Conservation (phyloP, 352 stramenopile genomes). For the Phytophthora pluvialis region DNA sequence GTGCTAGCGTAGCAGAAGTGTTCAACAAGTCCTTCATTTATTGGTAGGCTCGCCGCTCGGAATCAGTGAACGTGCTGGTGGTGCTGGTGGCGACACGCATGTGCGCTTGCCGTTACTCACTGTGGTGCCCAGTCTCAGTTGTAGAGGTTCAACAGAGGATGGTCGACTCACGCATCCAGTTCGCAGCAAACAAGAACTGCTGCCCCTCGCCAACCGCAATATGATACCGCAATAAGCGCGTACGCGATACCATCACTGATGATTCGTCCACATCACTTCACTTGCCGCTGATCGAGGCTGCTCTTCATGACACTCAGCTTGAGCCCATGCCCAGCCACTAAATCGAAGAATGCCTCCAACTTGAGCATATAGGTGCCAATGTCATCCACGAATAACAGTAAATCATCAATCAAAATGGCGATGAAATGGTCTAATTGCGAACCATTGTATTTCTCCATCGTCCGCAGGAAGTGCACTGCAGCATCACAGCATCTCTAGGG, state of each 20-base stretch:
- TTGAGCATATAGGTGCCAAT: conserved; percentile 31
- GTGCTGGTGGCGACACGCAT: not conserved
- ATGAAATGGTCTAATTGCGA: not conserved
- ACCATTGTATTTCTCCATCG: not conserved
- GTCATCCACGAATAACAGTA: conserved; percentile 32
- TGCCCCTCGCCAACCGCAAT: not conserved
- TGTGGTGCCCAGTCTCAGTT: not conserved
- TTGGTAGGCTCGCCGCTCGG: not conserved
- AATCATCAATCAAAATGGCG: conserved; percentile 17
- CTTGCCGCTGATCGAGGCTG: not conserved
- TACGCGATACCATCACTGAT: not conserved
- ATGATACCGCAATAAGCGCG: not conserved
- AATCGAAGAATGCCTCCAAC: no score
- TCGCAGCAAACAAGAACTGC: conserved; percentile 6
- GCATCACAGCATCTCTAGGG: not conserved
- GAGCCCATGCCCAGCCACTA: conserved; percentile 17
- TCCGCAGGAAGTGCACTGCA: not conserved
- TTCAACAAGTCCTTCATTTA: conserved; percentile 1
- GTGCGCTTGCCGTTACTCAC: conserved; percentile 2
- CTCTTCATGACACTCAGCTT: conserved; percentile 8
- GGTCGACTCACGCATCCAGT: conserved; percentile 13
- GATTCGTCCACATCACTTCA: not conserved
- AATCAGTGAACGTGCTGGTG: not conserved
- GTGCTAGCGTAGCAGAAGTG: not conserved
- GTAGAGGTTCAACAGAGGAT: not conserved